Percentiles rank a stretch among this genome's conserved stretches.
phyloP scores from a whole-genome alignment of 768 basidiomycete species.

The Clathrus columnatus region DNA sequence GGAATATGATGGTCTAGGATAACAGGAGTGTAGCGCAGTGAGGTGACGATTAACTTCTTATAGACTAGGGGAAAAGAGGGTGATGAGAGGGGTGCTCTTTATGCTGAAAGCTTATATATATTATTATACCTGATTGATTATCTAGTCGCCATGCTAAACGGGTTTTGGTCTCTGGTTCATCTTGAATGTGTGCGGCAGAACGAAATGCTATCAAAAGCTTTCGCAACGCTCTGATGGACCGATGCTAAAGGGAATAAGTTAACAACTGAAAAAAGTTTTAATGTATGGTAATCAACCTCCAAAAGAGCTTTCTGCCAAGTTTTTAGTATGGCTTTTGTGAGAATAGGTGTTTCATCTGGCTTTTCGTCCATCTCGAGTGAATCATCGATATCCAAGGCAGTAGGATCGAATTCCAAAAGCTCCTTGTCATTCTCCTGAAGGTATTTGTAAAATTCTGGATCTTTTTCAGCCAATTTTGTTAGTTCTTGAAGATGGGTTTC shows the following conservation, averaged over 20 bases:
- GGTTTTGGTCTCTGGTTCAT: constrained; percentile 53
- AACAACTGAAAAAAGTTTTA: background rate
- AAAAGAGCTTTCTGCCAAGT: constrained; percentile 87
- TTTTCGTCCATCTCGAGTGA: constrained; percentile 39
- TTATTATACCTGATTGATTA: constrained; percentile 54
- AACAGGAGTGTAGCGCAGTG: constrained; percentile 85
- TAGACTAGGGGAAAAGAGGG: constrained; percentile 52
- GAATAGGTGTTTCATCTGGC: constrained; percentile 35
- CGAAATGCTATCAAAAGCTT: constrained; percentile 87
- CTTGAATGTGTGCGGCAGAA: constrained; percentile 83
- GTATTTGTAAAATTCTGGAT: constrained; percentile 99
- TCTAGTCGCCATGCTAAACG: constrained; percentile 81
- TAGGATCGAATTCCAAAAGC: constrained; percentile 69
- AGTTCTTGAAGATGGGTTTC: constrained; percentile 71
- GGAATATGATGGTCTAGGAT: constrained; percentile 83
- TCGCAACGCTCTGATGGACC: constrained; percentile 74
- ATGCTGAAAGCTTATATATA: background rate
- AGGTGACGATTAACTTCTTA: constrained; percentile 81
- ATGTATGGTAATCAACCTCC: constrained; percentile 54
- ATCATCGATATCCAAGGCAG: constrained; percentile 30
- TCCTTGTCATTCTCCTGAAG: constrained; percentile 92
- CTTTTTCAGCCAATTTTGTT: constrained; percentile 84
- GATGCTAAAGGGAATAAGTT: constrained; percentile 43
- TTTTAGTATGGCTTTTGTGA: constrained; percentile 62
- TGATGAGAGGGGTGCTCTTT: background rate